These are phyloP conservation scores for Crithidia fasciculata DNA, from an alignment of 208 protist species.

Conservation along the genomic window DNA sequence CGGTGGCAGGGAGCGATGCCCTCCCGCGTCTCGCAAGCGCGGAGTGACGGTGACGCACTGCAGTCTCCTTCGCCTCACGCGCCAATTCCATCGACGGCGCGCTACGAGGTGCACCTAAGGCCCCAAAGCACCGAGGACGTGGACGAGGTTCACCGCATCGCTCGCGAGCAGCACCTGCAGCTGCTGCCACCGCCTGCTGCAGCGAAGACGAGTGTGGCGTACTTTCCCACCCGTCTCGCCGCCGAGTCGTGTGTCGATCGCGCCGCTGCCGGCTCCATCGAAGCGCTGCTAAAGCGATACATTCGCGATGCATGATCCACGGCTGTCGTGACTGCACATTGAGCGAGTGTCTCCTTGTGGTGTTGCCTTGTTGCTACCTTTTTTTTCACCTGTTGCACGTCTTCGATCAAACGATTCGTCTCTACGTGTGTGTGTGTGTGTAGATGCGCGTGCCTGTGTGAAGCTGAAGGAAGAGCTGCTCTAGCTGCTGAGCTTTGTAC, in stretches of 20 bases:
- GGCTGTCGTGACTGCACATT: too few relatives aligned
- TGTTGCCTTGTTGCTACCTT: not conserved
- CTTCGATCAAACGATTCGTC: too few relatives aligned
- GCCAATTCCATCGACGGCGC: not conserved
- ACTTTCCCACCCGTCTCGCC: constrained; percentile 36
- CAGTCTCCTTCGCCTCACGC: not conserved
- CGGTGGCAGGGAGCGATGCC: too few relatives aligned
- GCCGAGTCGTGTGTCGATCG: constrained; percentile 37
- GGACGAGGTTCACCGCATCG: constrained; percentile 24
- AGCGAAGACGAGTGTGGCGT: constrained; percentile 5
- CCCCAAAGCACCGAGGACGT: constrained; percentile 23
- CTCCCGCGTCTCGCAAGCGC: too few relatives aligned
- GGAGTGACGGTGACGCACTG: not conserved
- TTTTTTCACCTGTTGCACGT: not conserved
- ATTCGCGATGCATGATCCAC: not conserved
- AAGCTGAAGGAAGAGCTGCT: too few relatives aligned
- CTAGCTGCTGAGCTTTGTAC: too few relatives aligned
- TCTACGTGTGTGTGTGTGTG: too few relatives aligned
- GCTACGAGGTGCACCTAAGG: constrained; percentile 30
- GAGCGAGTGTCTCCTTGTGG: not conserved
- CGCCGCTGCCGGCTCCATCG: constrained; percentile 17
- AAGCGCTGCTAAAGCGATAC: constrained; percentile 20
- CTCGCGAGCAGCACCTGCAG: constrained; percentile 20
- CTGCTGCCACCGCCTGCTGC: constrained; percentile 8
- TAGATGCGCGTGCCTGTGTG: too few relatives aligned